Evolutionary conservation across 2,329 filamentous ascomycete genomes (phyloP).

Genomic region (Botrytis squamosa): DNA sequence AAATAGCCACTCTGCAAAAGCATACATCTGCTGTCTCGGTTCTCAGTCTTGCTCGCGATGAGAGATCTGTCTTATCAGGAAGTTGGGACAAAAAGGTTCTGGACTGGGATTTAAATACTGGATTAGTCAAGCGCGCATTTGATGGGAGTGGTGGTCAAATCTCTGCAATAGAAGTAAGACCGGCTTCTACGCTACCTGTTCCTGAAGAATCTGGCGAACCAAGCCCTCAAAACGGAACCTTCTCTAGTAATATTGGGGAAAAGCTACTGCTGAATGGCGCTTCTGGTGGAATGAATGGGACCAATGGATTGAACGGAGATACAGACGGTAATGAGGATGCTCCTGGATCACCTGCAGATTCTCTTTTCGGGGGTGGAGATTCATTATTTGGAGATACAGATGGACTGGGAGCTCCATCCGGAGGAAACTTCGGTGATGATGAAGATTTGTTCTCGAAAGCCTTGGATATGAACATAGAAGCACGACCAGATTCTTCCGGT

Average conservation of each 20-base stretch:
- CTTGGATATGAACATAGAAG: conserved; percentile 53
- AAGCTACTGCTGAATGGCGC: conserved; percentile 56
- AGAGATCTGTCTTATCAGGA: conserved; percentile 83
- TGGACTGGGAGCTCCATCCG: conserved; percentile 49
- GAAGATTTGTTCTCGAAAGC: conserved; percentile 79
- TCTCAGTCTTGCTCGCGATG: conserved; percentile 76
- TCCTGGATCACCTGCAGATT: conserved; percentile 60
- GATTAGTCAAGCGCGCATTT: conserved; percentile 72
- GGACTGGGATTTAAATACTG: conserved; percentile 93
- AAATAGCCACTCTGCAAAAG: conserved; percentile 75
- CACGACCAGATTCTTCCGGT: conserved; percentile 31
- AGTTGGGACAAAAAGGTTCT: conserved; percentile 95
- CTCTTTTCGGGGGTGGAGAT: conserved; percentile 80
- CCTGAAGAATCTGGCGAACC: conserved; percentile 65
- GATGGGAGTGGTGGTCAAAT: conserved; percentile 79
- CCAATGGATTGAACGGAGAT: conserved; percentile 41
- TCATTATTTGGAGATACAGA: conserved; percentile 86
- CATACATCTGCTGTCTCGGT: conserved; percentile 93
- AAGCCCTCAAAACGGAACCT: conserved; percentile 64
- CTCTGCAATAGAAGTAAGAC: conserved; percentile 81
- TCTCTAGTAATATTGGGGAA: conserved; percentile 69
- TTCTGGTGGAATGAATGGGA: conserved; percentile 43
- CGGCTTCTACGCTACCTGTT: conserved; percentile 71
- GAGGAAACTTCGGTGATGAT: conserved; percentile 73
- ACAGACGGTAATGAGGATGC: conserved; percentile 55